A percentile compares a stretch with the other conserved stretches of the same genome.
phyloP scores from a whole-genome alignment of 2,329 filamentous ascomycete genomes.

The Ceratocystis variospora region DNA sequence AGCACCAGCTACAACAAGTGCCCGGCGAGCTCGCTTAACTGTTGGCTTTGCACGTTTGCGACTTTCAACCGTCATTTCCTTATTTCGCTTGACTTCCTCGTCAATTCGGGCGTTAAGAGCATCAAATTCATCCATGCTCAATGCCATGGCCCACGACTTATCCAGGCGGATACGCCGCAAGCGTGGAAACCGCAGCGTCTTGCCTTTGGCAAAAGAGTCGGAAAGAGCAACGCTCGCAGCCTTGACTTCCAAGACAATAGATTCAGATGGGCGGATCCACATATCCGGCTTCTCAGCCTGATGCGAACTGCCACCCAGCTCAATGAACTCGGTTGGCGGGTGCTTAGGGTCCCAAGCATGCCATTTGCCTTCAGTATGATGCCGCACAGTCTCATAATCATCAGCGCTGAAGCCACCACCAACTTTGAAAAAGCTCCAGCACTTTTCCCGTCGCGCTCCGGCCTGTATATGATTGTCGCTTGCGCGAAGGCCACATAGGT shows the following conservation, averaged over 20 bases:
- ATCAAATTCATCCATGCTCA: conserved; percentile 66
- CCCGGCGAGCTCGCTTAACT: conserved; percentile 49
- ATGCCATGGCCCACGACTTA: conserved; percentile 65
- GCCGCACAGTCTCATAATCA: conserved; percentile 72
- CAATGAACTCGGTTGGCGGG: conserved; percentile 65
- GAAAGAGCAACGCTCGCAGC: conserved; percentile 64
- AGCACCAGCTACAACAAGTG: conserved; percentile 59
- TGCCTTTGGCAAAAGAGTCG: conserved; percentile 60
- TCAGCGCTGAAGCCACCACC: conserved; percentile 80
- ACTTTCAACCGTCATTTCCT: conserved; percentile 65
- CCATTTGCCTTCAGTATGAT: conserved; percentile 87
- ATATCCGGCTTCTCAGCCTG: conserved; percentile 73
- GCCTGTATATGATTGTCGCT: conserved; percentile 51
- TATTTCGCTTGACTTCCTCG: conserved; percentile 50
- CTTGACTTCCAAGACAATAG: conserved; percentile 77
- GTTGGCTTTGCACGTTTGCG: conserved; percentile 34
- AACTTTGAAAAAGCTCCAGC: conserved; percentile 92
- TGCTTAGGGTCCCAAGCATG: conserved; percentile 60
- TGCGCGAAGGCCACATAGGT: conserved; percentile 73
- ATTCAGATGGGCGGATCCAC: conserved; percentile 85
- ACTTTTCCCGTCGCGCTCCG: conserved; percentile 55
- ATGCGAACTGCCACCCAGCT: conserved; percentile 51
- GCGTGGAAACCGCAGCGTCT: conserved; percentile 80
- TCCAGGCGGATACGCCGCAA: conserved; percentile 74
- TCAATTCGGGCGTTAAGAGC: conserved; percentile 56